Conservation (phyloP, 768 basidiomycete genomes). For the Kwoniella bestiolae region DNA sequence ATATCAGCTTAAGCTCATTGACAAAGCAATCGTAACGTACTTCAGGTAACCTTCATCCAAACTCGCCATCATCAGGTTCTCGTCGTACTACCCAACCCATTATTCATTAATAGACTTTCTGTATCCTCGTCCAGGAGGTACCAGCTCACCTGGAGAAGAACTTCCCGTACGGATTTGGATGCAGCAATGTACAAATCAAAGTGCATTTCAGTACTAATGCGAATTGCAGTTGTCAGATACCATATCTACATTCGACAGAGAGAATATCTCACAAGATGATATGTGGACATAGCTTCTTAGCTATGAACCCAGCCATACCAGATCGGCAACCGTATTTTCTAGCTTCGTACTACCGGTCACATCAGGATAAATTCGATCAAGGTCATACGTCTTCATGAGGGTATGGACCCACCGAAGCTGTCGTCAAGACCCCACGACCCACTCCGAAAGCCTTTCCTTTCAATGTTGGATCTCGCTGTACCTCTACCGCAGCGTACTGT, state of each 20-base stretch:
- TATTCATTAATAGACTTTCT: too few relatives aligned
- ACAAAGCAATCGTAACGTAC: constrained; percentile 60
- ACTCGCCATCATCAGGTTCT: constrained; percentile 63
- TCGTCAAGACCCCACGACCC: constrained; percentile 79
- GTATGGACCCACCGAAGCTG: constrained; percentile 63
- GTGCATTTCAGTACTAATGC: constrained; percentile 23
- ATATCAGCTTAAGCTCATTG: background rate
- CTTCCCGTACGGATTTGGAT: constrained; percentile 67
- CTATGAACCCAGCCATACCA: constrained; percentile 96
- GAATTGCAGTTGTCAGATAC: background rate
- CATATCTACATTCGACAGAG: background rate
- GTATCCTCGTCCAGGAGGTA: too few relatives aligned
- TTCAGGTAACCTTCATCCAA: constrained; percentile 92
- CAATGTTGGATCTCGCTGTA: constrained; percentile 44
- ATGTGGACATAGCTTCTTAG: constrained; percentile 89
- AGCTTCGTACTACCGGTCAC: constrained; percentile 74
- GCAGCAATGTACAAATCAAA: constrained; percentile 53
- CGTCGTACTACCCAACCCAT: constrained; percentile 49
- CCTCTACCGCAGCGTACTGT: constrained; percentile 60
- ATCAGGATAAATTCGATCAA: too few relatives aligned
- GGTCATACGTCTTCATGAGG: too few relatives aligned
- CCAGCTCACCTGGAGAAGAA: constrained; percentile 62
- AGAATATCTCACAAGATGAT: constrained; percentile 64
- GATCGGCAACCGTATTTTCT: constrained; percentile 88
- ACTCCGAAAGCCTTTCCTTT: constrained; percentile 65